Evolutionary conservation across 768 basidiomycete species (phyloP).

Genomic region (Panellus pusillus): DNA sequence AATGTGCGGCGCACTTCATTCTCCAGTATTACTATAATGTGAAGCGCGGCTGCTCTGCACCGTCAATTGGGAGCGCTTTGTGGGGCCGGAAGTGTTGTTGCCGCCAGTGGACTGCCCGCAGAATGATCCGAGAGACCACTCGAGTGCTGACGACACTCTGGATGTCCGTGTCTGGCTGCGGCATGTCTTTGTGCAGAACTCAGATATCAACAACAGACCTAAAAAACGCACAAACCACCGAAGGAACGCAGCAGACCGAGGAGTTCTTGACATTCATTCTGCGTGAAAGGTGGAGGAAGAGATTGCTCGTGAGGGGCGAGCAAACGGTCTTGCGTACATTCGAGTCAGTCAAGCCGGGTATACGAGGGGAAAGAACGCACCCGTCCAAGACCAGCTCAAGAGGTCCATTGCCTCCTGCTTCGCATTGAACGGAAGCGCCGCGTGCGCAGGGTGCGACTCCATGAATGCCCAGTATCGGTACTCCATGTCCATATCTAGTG

Average conservation of each 20-base stretch:
- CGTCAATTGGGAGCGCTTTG: slow-evolving; percentile 63
- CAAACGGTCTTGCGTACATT: slow-evolving; percentile 54
- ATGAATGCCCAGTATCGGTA: slow-evolving; percentile 83
- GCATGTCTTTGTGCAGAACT: background rate
- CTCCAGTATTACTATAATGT: too few relatives aligned
- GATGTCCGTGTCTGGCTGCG: slow-evolving; percentile 38
- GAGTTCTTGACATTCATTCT: slow-evolving; percentile 77
- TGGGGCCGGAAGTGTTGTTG: slow-evolving; percentile 69
- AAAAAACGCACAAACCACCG: slow-evolving; percentile 23
- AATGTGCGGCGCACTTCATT: too few relatives aligned
- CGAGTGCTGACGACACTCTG: slow-evolving; percentile 57
- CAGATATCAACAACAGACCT: background rate
- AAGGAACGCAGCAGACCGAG: slow-evolving; percentile 56
- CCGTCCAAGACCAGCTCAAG: slow-evolving; percentile 80
- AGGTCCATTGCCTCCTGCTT: slow-evolving; percentile 71
- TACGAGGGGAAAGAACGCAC: slow-evolving; percentile 31
- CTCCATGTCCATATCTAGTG: slow-evolving; percentile 67
- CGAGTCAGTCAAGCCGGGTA: background rate
- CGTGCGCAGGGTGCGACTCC: slow-evolving; percentile 77
- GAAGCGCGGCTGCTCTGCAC: slow-evolving; percentile 29
- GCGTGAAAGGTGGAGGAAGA: slow-evolving; percentile 66
- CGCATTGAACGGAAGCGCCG: slow-evolving; percentile 53
- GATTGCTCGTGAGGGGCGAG: slow-evolving; percentile 55
- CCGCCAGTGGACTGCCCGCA: slow-evolving; percentile 68
- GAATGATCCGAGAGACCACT: slow-evolving; percentile 64